Evolutionary conservation across 2,329 filamentous ascomycete genomes (phyloP).

Genomic region (Chaetomium strumarium): DNA sequence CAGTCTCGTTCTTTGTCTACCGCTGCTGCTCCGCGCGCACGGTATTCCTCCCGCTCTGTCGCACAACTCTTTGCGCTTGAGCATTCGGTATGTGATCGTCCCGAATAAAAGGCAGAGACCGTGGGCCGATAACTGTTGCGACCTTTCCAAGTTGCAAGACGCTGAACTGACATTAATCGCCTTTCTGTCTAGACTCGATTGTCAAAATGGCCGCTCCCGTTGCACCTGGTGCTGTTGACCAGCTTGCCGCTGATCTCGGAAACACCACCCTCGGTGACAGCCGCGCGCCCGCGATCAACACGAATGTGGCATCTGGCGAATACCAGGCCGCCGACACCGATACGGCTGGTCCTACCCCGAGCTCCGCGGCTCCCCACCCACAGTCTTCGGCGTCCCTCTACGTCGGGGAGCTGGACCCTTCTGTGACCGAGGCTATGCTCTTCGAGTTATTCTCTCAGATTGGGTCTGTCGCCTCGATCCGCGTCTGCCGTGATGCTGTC

Average conservation of each 20-base stretch:
- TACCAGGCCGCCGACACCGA: constrained; percentile 53
- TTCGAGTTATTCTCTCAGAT: constrained; percentile 99
- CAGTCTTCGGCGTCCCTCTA: constrained; percentile 97
- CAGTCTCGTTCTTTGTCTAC: constrained; percentile 26
- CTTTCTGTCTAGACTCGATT: not conserved
- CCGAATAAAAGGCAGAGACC: constrained; percentile 2
- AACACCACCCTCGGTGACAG: constrained; percentile 67
- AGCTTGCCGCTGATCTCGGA: constrained; percentile 73
- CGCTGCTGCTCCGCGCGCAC: constrained; percentile 25
- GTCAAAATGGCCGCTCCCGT: constrained; percentile 56
- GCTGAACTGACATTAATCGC: constrained; percentile 5
- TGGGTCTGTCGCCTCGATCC: constrained; percentile 96
- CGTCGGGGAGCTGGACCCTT: constrained; percentile 95
- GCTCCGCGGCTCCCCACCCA: constrained; percentile 68
- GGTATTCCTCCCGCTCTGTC: constrained; percentile 12
- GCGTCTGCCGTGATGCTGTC: constrained; percentile 98
- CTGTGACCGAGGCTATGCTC: constrained; percentile 99
- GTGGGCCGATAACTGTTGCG: not conserved
- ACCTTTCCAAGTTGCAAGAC: not conserved
- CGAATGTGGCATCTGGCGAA: constrained; percentile 54
- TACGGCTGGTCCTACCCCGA: constrained; percentile 63
- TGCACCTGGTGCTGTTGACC: constrained; percentile 61
- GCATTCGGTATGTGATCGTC: constrained; percentile 17
- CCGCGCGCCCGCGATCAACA: constrained; percentile 63
- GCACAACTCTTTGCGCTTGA: constrained; percentile 11